phyloP scores from a whole-genome alignment of 164 flowering plant genomes.

The Paratinospora sagittata region DNA sequence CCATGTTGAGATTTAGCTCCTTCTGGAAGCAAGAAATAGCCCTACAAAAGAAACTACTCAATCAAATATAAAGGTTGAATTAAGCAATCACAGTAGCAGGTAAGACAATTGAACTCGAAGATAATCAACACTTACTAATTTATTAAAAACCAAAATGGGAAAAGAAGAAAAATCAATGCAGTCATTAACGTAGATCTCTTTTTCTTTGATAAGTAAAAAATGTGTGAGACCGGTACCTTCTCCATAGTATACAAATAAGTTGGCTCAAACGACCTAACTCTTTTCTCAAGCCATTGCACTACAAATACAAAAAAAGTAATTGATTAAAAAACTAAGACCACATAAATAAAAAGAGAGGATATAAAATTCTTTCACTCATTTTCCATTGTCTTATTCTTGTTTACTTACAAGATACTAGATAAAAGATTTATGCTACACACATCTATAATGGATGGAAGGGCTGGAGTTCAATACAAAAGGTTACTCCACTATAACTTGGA shows the following conservation, averaged over 20 bases:
- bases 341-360: neutral
- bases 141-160: neutral
- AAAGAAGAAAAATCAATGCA: neutral
- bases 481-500: too few species aligned
- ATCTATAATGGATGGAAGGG: too few species aligned
- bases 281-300: slow-evolving; percentile 85
- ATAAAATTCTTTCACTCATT: too few species aligned
- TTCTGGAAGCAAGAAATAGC: slow-evolving; percentile 86
- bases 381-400: too few species aligned
- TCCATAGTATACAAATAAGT: slow-evolving; percentile 88
- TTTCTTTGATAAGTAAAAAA: neutral
- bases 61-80: slow-evolving; percentile 6
- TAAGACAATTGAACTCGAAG: neutral
- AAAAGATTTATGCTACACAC: too few species aligned
- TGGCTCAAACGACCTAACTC: slow-evolving; percentile 77
- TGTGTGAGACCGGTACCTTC: slow-evolving; percentile 42
- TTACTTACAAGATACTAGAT: too few species aligned
- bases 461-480: too few species aligned
- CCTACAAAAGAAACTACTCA: slow-evolving; percentile 35
- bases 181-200: neutral
- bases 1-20: slow-evolving; percentile 69
- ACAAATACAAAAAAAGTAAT: slow-evolving; percentile 17
- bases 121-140: neutral
- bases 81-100: neutral
- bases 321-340: slow-evolving; percentile 2